Conservation (phyloP, 768 basidiomycete species). For the Trametes meyenii region DNA sequence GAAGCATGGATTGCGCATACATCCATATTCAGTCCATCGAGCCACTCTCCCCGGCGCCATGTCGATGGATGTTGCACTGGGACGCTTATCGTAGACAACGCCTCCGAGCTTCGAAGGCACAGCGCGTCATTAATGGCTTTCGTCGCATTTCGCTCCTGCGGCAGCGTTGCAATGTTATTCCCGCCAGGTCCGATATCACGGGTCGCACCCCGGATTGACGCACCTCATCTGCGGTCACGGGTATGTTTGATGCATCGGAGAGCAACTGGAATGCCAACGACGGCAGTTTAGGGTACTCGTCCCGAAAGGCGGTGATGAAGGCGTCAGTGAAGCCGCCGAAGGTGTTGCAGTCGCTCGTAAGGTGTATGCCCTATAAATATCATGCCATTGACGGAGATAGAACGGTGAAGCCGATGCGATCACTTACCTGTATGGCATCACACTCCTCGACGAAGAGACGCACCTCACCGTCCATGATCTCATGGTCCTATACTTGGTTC, state of each 20-base stretch:
- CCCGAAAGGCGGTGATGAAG: slow-evolving; percentile 62
- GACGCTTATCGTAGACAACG: slow-evolving; percentile 33
- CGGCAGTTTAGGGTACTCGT: slow-evolving; percentile 69
- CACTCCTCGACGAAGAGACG: slow-evolving; percentile 76
- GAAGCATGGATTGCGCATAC: slow-evolving; percentile 23
- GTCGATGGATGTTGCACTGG: slow-evolving; percentile 36
- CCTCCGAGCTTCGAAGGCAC: slow-evolving; percentile 38
- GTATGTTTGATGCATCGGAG: slow-evolving; percentile 44
- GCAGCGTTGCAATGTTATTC: neutral
- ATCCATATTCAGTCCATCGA: slow-evolving; percentile 28
- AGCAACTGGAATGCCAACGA: slow-evolving; percentile 59
- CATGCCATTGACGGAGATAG: neutral
- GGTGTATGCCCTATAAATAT: slow-evolving; percentile 62
- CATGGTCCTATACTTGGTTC: slow-evolving; percentile 49
- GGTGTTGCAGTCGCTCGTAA: slow-evolving; percentile 58
- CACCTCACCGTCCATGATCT: slow-evolving; percentile 69
- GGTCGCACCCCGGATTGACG: slow-evolving; percentile 27
- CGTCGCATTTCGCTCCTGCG: slow-evolving; percentile 32
- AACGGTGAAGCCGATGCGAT: neutral
- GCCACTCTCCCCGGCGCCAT: slow-evolving; percentile 32
- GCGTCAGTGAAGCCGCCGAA: slow-evolving; percentile 70
- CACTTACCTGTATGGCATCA: slow-evolving; percentile 65
- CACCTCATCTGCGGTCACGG: slow-evolving; percentile 48
- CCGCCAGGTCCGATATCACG: slow-evolving; percentile 6
- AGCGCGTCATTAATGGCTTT: slow-evolving; percentile 65